Percentiles rank a stretch among this genome's conserved stretches.
phyloP scores from a whole-genome alignment of 2,329 filamentous ascomycete genomes.

The Curvularia sp. region DNA sequence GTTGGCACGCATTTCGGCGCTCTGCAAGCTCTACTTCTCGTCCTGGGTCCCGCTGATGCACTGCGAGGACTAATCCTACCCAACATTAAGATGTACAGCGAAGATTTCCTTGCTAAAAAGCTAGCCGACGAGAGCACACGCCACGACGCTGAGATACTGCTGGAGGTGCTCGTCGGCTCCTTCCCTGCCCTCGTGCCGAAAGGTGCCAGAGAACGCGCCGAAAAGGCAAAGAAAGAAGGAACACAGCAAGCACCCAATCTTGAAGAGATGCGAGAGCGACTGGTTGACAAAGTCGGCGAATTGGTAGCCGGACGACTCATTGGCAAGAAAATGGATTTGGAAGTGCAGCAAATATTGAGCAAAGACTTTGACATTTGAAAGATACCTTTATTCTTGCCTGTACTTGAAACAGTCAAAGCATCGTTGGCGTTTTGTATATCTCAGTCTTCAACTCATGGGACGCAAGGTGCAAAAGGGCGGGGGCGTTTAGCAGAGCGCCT shows the following conservation, averaged over 20 bases:
- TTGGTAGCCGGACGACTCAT: conserved; percentile 34
- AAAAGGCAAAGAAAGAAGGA: conserved; percentile 38
- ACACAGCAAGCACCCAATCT: conserved; percentile 53
- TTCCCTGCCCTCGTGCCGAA: conserved; percentile 57
- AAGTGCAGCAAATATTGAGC: conserved; percentile 13
- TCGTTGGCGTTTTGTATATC: not conserved
- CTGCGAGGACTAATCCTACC: conserved; percentile 68
- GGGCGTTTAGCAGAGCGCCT: not conserved
- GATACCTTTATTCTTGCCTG: not conserved
- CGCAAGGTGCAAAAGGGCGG: not conserved
- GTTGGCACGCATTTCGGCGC: conserved; percentile 89
- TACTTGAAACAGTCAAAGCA: not conserved
- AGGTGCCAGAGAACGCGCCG: conserved; percentile 41
- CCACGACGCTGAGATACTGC: conserved; percentile 67
- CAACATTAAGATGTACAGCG: conserved; percentile 68
- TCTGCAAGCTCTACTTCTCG: conserved; percentile 77
- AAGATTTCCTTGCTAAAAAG: conserved; percentile 65
- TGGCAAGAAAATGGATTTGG: conserved; percentile 46
- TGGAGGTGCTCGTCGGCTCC: conserved; percentile 64
- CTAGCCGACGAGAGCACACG: conserved; percentile 60
- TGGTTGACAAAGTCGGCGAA: conserved; percentile 56
- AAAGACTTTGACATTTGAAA: conserved; percentile 17
- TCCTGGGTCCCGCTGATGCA: conserved; percentile 74
- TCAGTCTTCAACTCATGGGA: not conserved
- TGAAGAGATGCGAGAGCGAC: conserved; percentile 50